Percentiles rank a stretch among this genome's conserved stretches.
Evolutionary conservation across 768 basidiomycete genomes (phyloP).

Genomic region (Naganishia kalamii): DNA sequence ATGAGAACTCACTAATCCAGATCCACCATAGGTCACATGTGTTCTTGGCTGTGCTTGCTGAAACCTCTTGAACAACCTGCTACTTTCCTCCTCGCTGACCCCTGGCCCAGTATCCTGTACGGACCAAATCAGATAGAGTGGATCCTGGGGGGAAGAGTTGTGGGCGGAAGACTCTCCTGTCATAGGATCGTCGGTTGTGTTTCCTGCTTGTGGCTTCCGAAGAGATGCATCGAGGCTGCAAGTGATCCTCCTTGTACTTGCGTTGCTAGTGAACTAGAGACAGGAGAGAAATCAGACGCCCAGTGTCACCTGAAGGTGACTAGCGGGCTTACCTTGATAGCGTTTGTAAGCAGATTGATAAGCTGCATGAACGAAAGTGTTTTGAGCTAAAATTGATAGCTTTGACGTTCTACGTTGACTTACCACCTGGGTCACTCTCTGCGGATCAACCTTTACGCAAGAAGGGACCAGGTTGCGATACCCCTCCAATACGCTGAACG

Average conservation of each 20-base stretch:
- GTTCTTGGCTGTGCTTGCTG: constrained; percentile 32
- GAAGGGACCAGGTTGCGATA: constrained; percentile 2
- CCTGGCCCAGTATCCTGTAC: constrained; percentile 38
- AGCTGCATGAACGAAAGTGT: constrained; percentile 4
- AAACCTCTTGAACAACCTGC: constrained; percentile 37
- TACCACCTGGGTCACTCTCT: constrained; percentile 25
- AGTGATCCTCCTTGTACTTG: constrained; percentile 10
- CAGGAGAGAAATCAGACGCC: neutral
- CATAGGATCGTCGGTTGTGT: neutral
- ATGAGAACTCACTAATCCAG: constrained; percentile 26
- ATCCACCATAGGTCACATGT: constrained; percentile 32
- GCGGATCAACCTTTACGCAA: constrained; percentile 22
- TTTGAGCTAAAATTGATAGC: neutral
- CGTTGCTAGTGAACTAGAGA: constrained; percentile 20
- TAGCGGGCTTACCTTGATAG: constrained; percentile 27
- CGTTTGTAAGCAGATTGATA: constrained; percentile 37
- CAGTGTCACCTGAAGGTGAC: constrained; percentile 20
- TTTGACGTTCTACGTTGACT: constrained; percentile 3
- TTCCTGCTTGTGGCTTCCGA: constrained; percentile 14
- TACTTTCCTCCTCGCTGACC: constrained; percentile 30
- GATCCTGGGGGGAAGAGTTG: too few species aligned
- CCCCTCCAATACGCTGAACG: neutral
- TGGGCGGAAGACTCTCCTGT: neutral
- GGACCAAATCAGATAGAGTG: constrained; percentile 26
- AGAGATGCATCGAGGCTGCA: constrained; percentile 29